phyloP scores from a whole-genome alignment of 2,329 filamentous ascomycete genomes.

The Trichophyton rubrum region DNA sequence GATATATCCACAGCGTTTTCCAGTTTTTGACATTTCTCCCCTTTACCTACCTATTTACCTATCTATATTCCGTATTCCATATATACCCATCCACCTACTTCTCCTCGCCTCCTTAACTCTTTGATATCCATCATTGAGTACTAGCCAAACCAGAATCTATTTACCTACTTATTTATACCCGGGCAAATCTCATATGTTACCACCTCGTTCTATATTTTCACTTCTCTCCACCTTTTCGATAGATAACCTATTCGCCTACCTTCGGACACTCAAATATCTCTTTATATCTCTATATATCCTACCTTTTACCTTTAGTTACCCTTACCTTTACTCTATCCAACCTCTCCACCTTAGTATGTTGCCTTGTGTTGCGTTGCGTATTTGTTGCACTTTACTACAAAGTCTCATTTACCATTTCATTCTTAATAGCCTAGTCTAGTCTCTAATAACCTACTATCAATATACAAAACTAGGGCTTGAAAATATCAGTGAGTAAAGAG shows the following conservation, averaged over 20 bases:
- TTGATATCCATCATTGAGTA: not conserved
- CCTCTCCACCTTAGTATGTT: not conserved
- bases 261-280: too few species aligned
- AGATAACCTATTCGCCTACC: too few species aligned
- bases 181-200: too few species aligned
- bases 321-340: too few species aligned
- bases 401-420: not conserved
- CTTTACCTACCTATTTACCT: too few species aligned
- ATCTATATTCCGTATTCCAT: too few species aligned
- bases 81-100: too few species aligned
- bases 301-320: not conserved
- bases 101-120: too few species aligned
- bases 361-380: not conserved
- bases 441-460: not conserved
- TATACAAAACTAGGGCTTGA: not conserved
- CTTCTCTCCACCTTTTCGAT: too few species aligned
- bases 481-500: not conserved
- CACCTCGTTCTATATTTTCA: too few species aligned
- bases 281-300: too few species aligned
- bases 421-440: not conserved
- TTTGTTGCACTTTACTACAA: not conserved
- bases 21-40: not conserved
- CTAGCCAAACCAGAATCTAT: not conserved
- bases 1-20: not conserved
- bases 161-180: not conserved